phyloP scores from a whole-genome alignment of 2,329 filamentous ascomycete species.

The Pseudonectria buxi region DNA sequence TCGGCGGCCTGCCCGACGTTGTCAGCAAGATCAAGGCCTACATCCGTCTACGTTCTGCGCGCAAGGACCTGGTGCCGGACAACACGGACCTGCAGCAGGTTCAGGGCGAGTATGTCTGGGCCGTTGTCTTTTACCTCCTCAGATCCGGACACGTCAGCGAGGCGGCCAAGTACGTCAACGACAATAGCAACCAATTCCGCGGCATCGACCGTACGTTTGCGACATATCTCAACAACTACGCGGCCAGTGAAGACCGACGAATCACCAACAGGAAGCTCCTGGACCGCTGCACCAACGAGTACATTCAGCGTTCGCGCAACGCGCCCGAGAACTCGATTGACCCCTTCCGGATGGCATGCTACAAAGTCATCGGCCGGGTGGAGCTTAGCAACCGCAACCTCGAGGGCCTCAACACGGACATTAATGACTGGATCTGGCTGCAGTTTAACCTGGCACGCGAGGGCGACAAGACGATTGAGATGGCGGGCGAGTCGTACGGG shows the following conservation, averaged over 20 bases:
- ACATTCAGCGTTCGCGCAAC: slow-evolving; percentile 75
- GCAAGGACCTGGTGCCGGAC: slow-evolving; percentile 79
- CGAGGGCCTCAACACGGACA: slow-evolving; percentile 55
- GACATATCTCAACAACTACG: slow-evolving; percentile 80
- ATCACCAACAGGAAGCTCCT: slow-evolving; percentile 68
- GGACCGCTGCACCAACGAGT: slow-evolving; percentile 83
- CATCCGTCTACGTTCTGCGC: slow-evolving; percentile 69
- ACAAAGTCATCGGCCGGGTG: slow-evolving; percentile 88
- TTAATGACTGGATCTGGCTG: slow-evolving; percentile 67
- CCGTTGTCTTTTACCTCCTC: slow-evolving; percentile 85
- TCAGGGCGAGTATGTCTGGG: slow-evolving; percentile 83
- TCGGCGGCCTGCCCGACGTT: slow-evolving; percentile 81
- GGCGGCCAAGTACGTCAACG: slow-evolving; percentile 78
- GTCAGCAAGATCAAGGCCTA: slow-evolving; percentile 90
- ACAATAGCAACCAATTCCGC: slow-evolving; percentile 73
- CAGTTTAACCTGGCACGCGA: slow-evolving; percentile 65
- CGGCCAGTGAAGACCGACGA: slow-evolving; percentile 66
- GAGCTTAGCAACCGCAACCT: slow-evolving; percentile 59
- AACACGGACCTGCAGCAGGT: slow-evolving; percentile 74
- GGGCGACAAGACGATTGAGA: slow-evolving; percentile 55
- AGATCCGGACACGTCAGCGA: slow-evolving; percentile 78
- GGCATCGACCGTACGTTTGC: slow-evolving; percentile 87
- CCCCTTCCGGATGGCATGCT: slow-evolving; percentile 93
- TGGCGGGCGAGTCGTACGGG: slow-evolving; percentile 60
- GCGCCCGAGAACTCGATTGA: slow-evolving; percentile 83